These are phyloP conservation scores for Puccinia polysora DNA, from an alignment of 1,284 basidiomycete genomes.

Conservation along the genomic window DNA sequence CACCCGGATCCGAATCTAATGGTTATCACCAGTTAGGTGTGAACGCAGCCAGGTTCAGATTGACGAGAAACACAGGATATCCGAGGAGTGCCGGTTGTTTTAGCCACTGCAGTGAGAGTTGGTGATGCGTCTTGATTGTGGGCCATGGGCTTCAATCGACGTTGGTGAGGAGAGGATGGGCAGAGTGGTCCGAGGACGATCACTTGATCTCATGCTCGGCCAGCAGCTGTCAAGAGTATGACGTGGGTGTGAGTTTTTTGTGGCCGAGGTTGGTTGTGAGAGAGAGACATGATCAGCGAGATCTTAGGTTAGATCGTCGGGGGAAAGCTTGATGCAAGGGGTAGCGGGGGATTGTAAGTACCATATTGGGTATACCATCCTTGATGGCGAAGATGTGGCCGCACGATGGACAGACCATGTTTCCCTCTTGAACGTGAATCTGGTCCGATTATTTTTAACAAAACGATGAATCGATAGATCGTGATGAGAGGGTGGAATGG, in stretches of 20 bases:
- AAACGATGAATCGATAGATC: neutral
- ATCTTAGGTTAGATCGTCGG: neutral
- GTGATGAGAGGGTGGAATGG: neutral
- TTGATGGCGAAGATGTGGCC: slow-evolving; percentile 82
- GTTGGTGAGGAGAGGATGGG: too few species aligned
- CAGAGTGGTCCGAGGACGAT: too few species aligned
- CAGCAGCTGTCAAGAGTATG: neutral
- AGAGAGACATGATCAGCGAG: neutral
- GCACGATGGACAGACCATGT: slow-evolving; percentile 91
- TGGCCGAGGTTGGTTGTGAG: neutral
- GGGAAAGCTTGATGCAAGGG: neutral
- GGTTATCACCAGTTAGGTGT: too few species aligned
- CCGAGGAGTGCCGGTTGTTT: too few species aligned
- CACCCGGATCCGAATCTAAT: too few species aligned
- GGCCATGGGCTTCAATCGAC: too few species aligned
- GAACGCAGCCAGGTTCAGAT: too few species aligned
- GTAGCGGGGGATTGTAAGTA: slow-evolving; percentile 54
- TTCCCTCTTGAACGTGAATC: slow-evolving; percentile 89
- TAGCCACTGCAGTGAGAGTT: too few species aligned
- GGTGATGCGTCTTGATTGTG: too few species aligned
- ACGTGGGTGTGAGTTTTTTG: neutral
- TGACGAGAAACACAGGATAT: too few species aligned
- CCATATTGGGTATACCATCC: slow-evolving; percentile 98
- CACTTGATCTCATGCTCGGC: slow-evolving; percentile 27
- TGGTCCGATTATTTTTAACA: slow-evolving; percentile 55